Evolutionary conservation across 768 basidiomycete species (phyloP).

Genomic region (Hygrocybe coccinea): DNA sequence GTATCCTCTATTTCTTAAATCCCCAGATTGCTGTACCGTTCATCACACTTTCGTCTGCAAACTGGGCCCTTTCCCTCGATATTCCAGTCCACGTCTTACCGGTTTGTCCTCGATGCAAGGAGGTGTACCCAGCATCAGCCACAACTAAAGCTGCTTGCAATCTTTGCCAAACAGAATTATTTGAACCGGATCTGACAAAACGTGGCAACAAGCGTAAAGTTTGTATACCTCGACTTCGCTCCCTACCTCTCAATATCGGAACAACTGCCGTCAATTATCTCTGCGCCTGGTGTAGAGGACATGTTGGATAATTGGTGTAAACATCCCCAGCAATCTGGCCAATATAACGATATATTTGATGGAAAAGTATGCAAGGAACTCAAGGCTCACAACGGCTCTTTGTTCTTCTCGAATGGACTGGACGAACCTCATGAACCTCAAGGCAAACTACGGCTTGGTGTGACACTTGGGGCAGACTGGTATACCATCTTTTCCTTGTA

Average conservation of each 20-base stretch:
- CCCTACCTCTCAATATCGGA: neutral
- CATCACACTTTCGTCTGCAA: neutral
- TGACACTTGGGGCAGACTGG: no score
- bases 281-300: neutral
- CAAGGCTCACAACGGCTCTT: neutral
- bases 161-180: neutral
- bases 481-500: no score
- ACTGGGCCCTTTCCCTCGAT: neutral
- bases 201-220: neutral
- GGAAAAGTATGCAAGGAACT: neutral
- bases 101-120: neutral
- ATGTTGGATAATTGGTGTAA: neutral
- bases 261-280: neutral
- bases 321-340: neutral
- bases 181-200: neutral
- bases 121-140: neutral
- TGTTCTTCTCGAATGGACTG: neutral
- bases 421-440: neutral
- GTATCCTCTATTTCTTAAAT: neutral
- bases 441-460: neutral
- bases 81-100: neutral
- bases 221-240: neutral
- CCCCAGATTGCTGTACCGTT: neutral
- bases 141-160: neutral
- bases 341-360: neutral